Evolutionary conservation across 352 stramenopile genomes (phyloP).

Genomic region (Pythium brachiatum): DNA sequence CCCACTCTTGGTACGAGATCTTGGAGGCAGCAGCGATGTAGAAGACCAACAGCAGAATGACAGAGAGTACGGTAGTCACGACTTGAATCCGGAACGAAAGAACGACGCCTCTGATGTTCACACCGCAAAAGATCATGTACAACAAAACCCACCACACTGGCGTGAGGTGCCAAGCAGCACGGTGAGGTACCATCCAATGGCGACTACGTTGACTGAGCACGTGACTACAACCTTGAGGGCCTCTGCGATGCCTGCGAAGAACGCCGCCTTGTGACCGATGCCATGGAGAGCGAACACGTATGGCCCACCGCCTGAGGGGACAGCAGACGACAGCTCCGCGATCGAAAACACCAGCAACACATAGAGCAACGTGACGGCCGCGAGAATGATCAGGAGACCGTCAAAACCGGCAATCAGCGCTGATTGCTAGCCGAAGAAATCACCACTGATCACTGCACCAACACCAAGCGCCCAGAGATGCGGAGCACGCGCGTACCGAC

Average conservation of each 20-base stretch:
- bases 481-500: slow-evolving; percentile 57
- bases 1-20: slow-evolving; percentile 54
- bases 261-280: slow-evolving; percentile 49
- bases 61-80: slow-evolving; percentile 46
- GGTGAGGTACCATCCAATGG: slow-evolving; percentile 59
- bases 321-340: slow-evolving; percentile 58
- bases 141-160: slow-evolving; percentile 59
- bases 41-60: slow-evolving; percentile 54
- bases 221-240: slow-evolving; percentile 59
- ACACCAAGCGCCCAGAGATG: slow-evolving; percentile 73
- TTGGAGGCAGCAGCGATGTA: slow-evolving; percentile 50
- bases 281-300: slow-evolving; percentile 69
- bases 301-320: slow-evolving; percentile 53
- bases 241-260: slow-evolving; percentile 66
- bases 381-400: slow-evolving; percentile 55
- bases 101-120: slow-evolving; percentile 64
- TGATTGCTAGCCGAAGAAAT: slow-evolving; percentile 76
- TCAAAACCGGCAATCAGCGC: slow-evolving; percentile 62
- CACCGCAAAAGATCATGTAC: slow-evolving; percentile 48
- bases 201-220: slow-evolving; percentile 39
- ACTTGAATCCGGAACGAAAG: slow-evolving; percentile 60
- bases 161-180: slow-evolving; percentile 45
- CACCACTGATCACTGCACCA: slow-evolving; percentile 59
- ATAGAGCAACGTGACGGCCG: slow-evolving; percentile 62
- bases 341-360: slow-evolving; percentile 69